Conservation (phyloP, 2,329 filamentous ascomycete species). For the Aspergillus aculeatus region DNA sequence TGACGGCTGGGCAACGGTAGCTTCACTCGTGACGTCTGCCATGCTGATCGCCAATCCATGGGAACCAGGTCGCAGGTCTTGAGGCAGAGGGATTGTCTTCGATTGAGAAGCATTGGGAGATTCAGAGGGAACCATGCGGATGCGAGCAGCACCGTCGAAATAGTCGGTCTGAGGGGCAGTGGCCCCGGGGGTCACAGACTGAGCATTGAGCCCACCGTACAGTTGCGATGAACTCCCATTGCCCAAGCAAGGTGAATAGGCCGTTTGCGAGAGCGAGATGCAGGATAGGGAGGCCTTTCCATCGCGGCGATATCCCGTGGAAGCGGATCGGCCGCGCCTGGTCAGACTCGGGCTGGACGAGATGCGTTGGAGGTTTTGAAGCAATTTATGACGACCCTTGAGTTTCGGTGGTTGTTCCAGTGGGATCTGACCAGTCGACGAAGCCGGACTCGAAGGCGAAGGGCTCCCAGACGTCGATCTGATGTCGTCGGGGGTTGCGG, state of each 20-base stretch:
- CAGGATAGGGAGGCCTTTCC: conserved; percentile 65
- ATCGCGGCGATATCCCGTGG: conserved; percentile 64
- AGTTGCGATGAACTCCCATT: conserved; percentile 57
- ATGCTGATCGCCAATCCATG: conserved; percentile 34
- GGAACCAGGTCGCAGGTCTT: conserved; percentile 56
- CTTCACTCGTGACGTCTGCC: conserved; percentile 17
- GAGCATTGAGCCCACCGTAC: conserved; percentile 57
- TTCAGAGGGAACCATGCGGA: conserved; percentile 55
- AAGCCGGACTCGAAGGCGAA: conserved; percentile 36
- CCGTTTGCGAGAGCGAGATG: conserved; percentile 58
- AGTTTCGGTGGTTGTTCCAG: conserved; percentile 54
- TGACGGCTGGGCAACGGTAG: conserved; percentile 18
- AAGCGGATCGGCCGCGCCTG: conserved; percentile 62
- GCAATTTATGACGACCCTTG: conserved; percentile 67
- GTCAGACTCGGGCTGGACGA: conserved; percentile 74
- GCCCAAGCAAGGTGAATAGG: conserved; percentile 54
- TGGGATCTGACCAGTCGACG: conserved; percentile 36
- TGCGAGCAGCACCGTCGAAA: conserved; percentile 55
- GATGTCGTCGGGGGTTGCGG: conserved; percentile 30
- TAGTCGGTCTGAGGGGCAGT: conserved; percentile 47
- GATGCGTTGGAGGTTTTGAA: conserved; percentile 75
- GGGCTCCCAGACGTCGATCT: conserved; percentile 31
- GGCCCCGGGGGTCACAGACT: conserved; percentile 52
- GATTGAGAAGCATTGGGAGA: conserved; percentile 36
- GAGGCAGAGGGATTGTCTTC: conserved; percentile 62